phyloP scores from a whole-genome alignment of 78 protist genomes.

The Speleostelium caveatum region DNA sequence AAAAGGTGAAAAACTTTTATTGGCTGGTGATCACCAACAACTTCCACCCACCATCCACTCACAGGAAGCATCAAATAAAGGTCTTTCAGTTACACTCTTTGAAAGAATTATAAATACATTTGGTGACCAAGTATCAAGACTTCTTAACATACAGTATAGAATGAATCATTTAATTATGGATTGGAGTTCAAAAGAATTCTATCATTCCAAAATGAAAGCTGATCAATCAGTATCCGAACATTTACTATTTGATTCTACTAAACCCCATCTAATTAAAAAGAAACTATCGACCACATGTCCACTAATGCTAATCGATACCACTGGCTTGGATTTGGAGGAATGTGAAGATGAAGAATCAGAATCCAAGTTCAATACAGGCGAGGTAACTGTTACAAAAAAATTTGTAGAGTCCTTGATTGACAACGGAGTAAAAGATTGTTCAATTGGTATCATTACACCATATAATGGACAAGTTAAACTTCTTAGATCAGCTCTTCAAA shows the following conservation, averaged over 20 bases:
- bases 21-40: conserved; percentile 93
- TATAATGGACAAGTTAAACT: conserved; percentile 91
- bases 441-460: conserved; percentile 93
- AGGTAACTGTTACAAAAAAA: conserved; percentile 75
- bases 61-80: conserved; percentile 74
- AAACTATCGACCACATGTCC: conserved; percentile 64
- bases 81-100: conserved; percentile 85
- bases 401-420: conserved; percentile 60
- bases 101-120: conserved; percentile 74
- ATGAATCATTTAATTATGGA: conserved; percentile 89
- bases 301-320: conserved; percentile 67
- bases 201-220: conserved; percentile 81
- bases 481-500: conserved; percentile 1
- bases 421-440: conserved; percentile 38
- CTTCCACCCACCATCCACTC: conserved; percentile 92
- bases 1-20: conserved; percentile 41
- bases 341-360: conserved; percentile 63
- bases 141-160: conserved; percentile 89
- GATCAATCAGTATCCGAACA: conserved; percentile 83
- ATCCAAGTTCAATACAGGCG: conserved; percentile 83
- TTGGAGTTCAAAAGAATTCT: conserved; percentile 85
- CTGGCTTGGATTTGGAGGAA: conserved; percentile 73
- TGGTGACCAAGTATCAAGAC: conserved; percentile 54
- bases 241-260: not conserved
- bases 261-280: not conserved